These are phyloP conservation scores for Elsinoe fawcettii DNA, from an alignment of 2,329 filamentous ascomycete species.

Conservation along the genomic window DNA sequence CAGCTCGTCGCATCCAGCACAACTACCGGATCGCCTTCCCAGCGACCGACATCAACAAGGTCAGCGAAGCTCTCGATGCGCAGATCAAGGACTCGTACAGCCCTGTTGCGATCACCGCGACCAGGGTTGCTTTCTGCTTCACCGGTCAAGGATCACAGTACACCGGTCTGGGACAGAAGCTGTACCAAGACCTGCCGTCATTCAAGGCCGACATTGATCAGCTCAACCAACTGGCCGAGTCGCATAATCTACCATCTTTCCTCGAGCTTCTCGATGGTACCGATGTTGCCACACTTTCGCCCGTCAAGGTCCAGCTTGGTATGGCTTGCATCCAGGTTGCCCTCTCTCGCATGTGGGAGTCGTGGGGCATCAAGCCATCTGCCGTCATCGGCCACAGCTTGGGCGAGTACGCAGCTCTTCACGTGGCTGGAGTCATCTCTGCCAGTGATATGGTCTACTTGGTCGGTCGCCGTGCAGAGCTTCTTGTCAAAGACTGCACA, in stretches of 20 bases:
- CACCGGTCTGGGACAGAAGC: slow-evolving; percentile 43
- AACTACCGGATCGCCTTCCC: slow-evolving; percentile 45
- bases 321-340: slow-evolving; percentile 48
- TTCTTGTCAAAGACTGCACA: slow-evolving; percentile 58
- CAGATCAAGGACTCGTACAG: slow-evolving; percentile 45
- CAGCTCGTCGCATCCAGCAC: slow-evolving; percentile 47
- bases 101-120: slow-evolving; percentile 46
- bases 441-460: slow-evolving; percentile 64
- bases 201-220: slow-evolving; percentile 45
- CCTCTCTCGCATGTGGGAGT: slow-evolving; percentile 45
- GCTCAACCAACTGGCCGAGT: slow-evolving; percentile 39
- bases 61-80: slow-evolving; percentile 38
- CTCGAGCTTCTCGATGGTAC: slow-evolving; percentile 42
- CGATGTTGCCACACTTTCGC: slow-evolving; percentile 43
- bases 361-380: slow-evolving; percentile 47
- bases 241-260: slow-evolving; percentile 44
- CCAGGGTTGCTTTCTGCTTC: slow-evolving; percentile 46
- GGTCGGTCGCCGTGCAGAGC: slow-evolving; percentile 59
- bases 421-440: slow-evolving; percentile 62
- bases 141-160: slow-evolving; percentile 48
- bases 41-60: slow-evolving; percentile 41
- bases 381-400: slow-evolving; percentile 53
- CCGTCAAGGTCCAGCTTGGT: slow-evolving; percentile 45
- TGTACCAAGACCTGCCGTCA: slow-evolving; percentile 41
- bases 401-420: slow-evolving; percentile 66